Conservation (phyloP, 441 rosid genomes). For the Rhodomyrtus psidioides region DNA sequence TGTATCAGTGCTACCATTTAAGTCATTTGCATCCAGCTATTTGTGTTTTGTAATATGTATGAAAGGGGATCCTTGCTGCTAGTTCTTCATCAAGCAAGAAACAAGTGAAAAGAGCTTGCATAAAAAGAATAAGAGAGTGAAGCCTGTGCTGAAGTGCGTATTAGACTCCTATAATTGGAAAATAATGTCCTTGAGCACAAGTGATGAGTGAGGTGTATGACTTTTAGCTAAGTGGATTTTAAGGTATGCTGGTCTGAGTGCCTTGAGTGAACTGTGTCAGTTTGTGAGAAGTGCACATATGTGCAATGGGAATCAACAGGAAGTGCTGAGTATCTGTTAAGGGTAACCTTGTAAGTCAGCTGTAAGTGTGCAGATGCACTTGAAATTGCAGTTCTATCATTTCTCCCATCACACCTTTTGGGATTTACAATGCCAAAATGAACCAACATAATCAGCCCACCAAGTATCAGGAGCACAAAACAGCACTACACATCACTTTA, state of each 20-base stretch:
- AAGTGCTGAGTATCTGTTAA: background rate
- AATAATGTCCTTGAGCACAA: background rate
- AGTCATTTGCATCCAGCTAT: background rate
- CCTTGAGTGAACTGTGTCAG: background rate
- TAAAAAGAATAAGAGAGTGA: background rate
- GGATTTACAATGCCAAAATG: background rate
- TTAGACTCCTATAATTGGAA: background rate
- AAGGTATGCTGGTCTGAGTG: background rate
- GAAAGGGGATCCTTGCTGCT: background rate
- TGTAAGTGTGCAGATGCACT: background rate
- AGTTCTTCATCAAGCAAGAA: background rate
- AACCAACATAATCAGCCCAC: background rate
- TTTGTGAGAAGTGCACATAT: background rate
- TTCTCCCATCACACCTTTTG: background rate
- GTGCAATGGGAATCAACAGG: background rate
- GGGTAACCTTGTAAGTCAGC: background rate
- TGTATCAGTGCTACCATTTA: background rate
- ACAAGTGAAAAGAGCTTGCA: background rate
- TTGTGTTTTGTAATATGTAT: background rate
- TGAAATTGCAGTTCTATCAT: background rate
- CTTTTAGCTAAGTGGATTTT: background rate
- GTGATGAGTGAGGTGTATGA: background rate
- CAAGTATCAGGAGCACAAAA: background rate
- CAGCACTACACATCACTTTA: background rate
- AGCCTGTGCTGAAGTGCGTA: background rate